Base-by-base conservation (phyloP, 2,329 filamentous ascomycete species). In the Neurospora crassa region DNA sequence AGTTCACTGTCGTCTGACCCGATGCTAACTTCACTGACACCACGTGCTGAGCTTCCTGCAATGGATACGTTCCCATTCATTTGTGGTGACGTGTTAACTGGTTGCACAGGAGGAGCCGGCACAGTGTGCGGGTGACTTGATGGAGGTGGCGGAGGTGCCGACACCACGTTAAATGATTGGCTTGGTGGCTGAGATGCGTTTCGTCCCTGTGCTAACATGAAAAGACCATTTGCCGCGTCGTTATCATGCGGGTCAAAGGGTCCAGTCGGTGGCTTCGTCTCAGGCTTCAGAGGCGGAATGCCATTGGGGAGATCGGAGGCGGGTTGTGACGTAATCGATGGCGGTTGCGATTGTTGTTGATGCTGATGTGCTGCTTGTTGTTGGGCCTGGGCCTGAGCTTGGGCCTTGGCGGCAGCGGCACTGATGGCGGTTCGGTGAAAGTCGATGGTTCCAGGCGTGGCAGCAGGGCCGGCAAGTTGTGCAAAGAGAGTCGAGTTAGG, bases 401-500 rank as follows among this genome's bases (percentile, higher is more conserved):
- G 84, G 37, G 83, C 83, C 79, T 91, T 91, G 5, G 88, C 87
- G 18, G 91, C 91, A 14, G 90, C 90, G 24, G 92, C 93, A 75
- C 89, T 94, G 80, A 98, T 84, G 40, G 95, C 96, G 74, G 95
- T 97, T 72, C 95, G 91, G 77, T 98, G 95, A 77, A 99, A 99
- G 78, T 99, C 96, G 68, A 97, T 84, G 0, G 95, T 97, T 73
- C 91, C 91, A 10, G 96, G 96, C 1, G 96, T 99, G 4, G 93
- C 92, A 71, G 91, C 92, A 74, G 92, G 92, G 78, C 89, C 92
- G 74, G 92, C 90, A 45, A 96, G 83, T 75, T 92, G 91, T 73
- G 91, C 91, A 81, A 94, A 93, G 7, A 97, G 83, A 69, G 92
- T 91, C 0, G 93, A 92, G 79, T 92, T 96, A 43, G 93, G 94